Conservation (phyloP, 345 rosid species). For the rapeseed (Brassica napus) region Da-Ae NC_063447.1:15650501-15651000, state of each 20-base stretch:
- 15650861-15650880: too few relatives aligned
- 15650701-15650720: constrained; percentile 5
- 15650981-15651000: too few relatives aligned
- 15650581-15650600: constrained; percentile 22
- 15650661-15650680: constrained; percentile 34
- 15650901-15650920: too few relatives aligned
- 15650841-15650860: too few relatives aligned
- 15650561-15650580: constrained; percentile 3
- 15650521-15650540: constrained; percentile 13
- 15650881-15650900: too few relatives aligned
- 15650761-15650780: constrained; percentile 7
- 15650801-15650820: constrained; percentile 48
- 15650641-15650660: constrained; percentile 3
- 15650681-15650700: not conserved
- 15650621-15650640: constrained; percentile 20
- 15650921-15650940: too few relatives aligned
- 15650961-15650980: too few relatives aligned
- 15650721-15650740: constrained; percentile 17
- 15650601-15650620: constrained; percentile 7
- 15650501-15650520: not conserved
- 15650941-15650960: too few relatives aligned
- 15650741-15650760: not conserved
- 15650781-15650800: constrained; percentile 8
- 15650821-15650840: constrained; percentile 35
- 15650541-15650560: constrained; percentile 19